A percentile compares a stretch with the other conserved stretches of the same genome.
Evolutionary conservation across 2,329 filamentous ascomycete genomes (phyloP).

Genomic region (Gliomastix tumulicola): DNA sequence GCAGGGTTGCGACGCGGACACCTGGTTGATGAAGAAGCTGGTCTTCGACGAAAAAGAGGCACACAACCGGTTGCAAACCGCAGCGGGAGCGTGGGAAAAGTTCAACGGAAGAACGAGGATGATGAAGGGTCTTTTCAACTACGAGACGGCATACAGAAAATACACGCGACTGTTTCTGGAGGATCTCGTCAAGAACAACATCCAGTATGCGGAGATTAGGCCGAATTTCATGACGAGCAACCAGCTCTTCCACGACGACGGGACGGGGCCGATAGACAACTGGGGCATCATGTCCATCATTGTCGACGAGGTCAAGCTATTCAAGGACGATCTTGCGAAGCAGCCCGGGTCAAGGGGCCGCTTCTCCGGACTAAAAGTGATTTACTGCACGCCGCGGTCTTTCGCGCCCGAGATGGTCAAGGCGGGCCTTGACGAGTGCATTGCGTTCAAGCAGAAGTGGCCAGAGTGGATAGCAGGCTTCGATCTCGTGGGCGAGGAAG

Average conservation of each 20-base stretch:
- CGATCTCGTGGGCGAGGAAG: constrained; percentile 64
- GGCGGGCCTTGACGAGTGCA: constrained; percentile 51
- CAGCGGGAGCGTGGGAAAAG: constrained; percentile 47
- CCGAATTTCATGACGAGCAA: constrained; percentile 63
- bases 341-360: constrained; percentile 9
- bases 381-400: constrained; percentile 63
- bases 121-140: constrained; percentile 68
- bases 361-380: constrained; percentile 59
- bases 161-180: constrained; percentile 56
- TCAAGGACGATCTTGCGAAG: constrained; percentile 24
- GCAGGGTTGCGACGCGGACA: constrained; percentile 17
- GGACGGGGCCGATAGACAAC: constrained; percentile 43
- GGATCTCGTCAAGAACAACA: constrained; percentile 56
- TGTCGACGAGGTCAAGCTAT: constrained; percentile 43
- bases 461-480: constrained; percentile 60
- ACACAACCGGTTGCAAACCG: constrained; percentile 41
- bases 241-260: constrained; percentile 52
- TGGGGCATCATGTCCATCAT: constrained; percentile 54
- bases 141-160: constrained; percentile 51
- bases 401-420: constrained; percentile 41
- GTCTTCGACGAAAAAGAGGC: constrained; percentile 55
- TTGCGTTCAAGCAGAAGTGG: constrained; percentile 50
- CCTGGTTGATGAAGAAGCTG: constrained; percentile 57
- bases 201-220: constrained; percentile 66
- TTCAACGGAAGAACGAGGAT: constrained; percentile 65